phyloP scores from a whole-genome alignment of 106 monocot species.

The Acorus gramineus region DNA sequence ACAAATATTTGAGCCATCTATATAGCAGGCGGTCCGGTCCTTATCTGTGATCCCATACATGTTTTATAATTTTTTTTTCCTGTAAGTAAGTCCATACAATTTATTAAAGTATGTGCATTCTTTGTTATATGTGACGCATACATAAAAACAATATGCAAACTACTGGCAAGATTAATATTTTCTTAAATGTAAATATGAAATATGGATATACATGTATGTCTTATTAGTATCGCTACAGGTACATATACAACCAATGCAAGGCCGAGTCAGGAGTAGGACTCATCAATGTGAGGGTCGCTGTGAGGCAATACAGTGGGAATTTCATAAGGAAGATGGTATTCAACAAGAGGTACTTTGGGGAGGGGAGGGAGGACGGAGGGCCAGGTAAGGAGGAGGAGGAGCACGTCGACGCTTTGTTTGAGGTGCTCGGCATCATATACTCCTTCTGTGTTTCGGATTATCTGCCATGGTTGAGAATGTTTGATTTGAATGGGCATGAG shows the following conservation, averaged over 20 bases:
- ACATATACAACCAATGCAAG: not conserved
- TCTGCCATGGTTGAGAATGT: not conserved
- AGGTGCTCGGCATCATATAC: not conserved
- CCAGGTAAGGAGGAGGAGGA: not conserved
- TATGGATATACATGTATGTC: too few species aligned
- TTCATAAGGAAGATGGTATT: not conserved
- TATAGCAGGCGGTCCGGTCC: too few species aligned
- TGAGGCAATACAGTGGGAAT: not conserved
- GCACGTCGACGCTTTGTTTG: not conserved
- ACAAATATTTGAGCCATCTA: too few species aligned
- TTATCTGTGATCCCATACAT: too few species aligned
- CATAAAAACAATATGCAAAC: too few species aligned
- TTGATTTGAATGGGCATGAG: constrained; percentile 1
- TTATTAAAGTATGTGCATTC: too few species aligned
- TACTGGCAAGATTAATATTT: too few species aligned
- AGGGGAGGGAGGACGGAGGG: not conserved
- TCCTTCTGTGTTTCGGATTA: constrained; percentile 1
- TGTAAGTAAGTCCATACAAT: too few species aligned
- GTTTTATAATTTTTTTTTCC: too few species aligned
- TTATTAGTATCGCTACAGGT: too few species aligned
- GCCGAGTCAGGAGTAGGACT: not conserved
- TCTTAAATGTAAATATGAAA: too few species aligned
- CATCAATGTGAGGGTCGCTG: not conserved
- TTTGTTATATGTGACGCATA: too few species aligned
- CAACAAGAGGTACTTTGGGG: not conserved